Evolutionary conservation across 495 filamentous ascomycete genomes (phyloP), one percentile per base, ranked within the genome.

Genomic region (Aspergillus ostianus): DNA sequence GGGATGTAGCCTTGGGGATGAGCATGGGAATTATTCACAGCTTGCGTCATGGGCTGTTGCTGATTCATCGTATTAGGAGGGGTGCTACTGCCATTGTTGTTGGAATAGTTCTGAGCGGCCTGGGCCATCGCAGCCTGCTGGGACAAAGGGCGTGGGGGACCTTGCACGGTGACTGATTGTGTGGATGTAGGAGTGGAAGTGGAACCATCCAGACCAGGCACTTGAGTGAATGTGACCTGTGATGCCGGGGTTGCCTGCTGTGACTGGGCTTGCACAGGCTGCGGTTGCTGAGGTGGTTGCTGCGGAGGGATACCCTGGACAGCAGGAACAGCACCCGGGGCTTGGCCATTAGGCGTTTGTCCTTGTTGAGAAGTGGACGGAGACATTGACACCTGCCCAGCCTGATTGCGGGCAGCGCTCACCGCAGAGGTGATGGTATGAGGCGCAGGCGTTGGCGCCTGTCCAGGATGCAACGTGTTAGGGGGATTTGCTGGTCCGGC

Each of bases 111-210:
- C 53, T 82, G 76, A 21, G 84, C 82, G 47, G 86, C 84, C 60
- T 85, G 80, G 23, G 75, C 73, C 63, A 90, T 77, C 6, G 87
- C 87, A 36, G 80, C 85, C 64, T 84, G 76, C 55, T 89, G 86
- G 6, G 85, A 82, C 44, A 89, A 75, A 27, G 87, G 80, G 48
- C 81, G 80, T 17, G 83, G 84, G 19, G 74, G 82, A 2, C 78
- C 81, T 68, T 81, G 71, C 45, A 75, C 68, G 67, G 70, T 62
- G 70, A 75, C 48, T 59, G 78, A 58, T 74, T 82, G 71, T 66
- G 73, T 57, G 23, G 80, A 44, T 15, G 75, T 67, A 13, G 69
- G 63, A 8, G 80, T 80, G 15, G 82, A 78, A 7, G 75, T 73
- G 6, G 75, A 70, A 27, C 68, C 68, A 49, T 76, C 73, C 23